Conservation (phyloP, 495 filamentous ascomycete genomes). For the Penicillium macrosclerotiorum region DNA sequence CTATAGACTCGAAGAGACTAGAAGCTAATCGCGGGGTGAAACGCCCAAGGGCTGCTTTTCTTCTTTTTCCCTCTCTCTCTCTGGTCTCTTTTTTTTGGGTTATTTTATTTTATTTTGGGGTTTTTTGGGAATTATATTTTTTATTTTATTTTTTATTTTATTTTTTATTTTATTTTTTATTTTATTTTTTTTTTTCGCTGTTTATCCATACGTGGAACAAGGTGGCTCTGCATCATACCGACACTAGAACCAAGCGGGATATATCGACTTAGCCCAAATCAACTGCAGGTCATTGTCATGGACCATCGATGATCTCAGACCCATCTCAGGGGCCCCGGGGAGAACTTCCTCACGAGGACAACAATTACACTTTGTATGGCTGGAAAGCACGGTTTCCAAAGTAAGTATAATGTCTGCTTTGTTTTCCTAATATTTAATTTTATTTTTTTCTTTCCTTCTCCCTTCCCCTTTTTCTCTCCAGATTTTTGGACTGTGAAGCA, state of each 20-base stretch:
- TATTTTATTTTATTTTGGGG: constrained; percentile 11
- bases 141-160: constrained; percentile 17
- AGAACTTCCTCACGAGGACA: constrained; percentile 8
- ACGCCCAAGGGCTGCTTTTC: constrained; percentile 25
- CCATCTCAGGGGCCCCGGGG: constrained; percentile 19
- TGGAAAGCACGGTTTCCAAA: background rate
- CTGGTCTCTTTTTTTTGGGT: constrained; percentile 15
- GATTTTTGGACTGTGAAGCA: too few species aligned
- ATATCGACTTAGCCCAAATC: constrained; percentile 29
- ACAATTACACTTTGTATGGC: background rate
- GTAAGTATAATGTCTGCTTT: background rate
- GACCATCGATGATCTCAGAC: constrained; percentile 22
- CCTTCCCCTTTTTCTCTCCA: too few species aligned
- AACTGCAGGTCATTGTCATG: constrained; percentile 24
- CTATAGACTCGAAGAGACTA: constrained; percentile 26
- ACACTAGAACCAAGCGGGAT: constrained; percentile 30
- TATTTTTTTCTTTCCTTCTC: background rate
- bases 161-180: constrained; percentile 15
- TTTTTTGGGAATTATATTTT: too few species aligned
- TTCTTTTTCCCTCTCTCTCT: constrained; percentile 17
- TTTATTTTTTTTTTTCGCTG: constrained; percentile 16
- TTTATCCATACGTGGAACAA: constrained; percentile 29
- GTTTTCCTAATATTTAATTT: background rate
- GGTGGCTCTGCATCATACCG: constrained; percentile 30
- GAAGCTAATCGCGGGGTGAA: constrained; percentile 43